Conservation (phyloP, 2,329 filamentous ascomycete genomes). For the Colletotrichum falcatum region DNA sequence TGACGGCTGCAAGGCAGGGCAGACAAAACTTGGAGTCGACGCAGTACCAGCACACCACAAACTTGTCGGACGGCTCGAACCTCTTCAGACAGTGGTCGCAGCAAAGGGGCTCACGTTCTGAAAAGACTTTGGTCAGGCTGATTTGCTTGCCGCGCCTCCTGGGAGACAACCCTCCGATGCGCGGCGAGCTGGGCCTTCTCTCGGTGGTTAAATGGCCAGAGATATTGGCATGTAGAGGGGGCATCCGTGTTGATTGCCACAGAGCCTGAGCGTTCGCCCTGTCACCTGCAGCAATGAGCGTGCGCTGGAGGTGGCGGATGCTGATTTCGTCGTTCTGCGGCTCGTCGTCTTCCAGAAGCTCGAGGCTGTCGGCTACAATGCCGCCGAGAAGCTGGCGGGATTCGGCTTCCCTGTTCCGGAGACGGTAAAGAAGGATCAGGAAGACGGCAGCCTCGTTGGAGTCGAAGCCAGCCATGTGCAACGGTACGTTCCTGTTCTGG, state of each 20-base stretch:
- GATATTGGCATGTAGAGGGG: slow-evolving; percentile 47
- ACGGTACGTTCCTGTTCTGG: slow-evolving; percentile 54
- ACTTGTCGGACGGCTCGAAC: slow-evolving; percentile 48
- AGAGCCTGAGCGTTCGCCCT: slow-evolving; percentile 52
- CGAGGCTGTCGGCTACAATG: slow-evolving; percentile 53
- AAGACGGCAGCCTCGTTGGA: slow-evolving; percentile 57
- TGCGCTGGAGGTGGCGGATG: slow-evolving; percentile 55
- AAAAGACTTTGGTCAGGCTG: slow-evolving; percentile 44
- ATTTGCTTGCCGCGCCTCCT: slow-evolving; percentile 39
- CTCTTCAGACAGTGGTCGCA: slow-evolving; percentile 55
- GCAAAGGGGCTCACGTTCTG: slow-evolving; percentile 23
- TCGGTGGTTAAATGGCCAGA: slow-evolving; percentile 44
- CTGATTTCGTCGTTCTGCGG: slow-evolving; percentile 57
- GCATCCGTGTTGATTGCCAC: slow-evolving; percentile 54
- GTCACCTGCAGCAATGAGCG: slow-evolving; percentile 54
- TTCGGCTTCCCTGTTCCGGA: slow-evolving; percentile 46
- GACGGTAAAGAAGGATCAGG: slow-evolving; percentile 53
- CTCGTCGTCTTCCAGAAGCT: slow-evolving; percentile 55
- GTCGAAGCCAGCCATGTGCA: slow-evolving; percentile 55
- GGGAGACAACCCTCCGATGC: slow-evolving; percentile 31
- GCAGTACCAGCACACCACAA: slow-evolving; percentile 53
- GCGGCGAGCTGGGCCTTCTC: slow-evolving; percentile 35
- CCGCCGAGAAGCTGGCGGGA: slow-evolving; percentile 48
- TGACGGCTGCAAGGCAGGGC: slow-evolving; percentile 48
- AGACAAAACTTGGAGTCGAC: slow-evolving; percentile 53